phyloP scores from a whole-genome alignment of 2,329 filamentous ascomycete species.

The Cytospora piceae region DNA sequence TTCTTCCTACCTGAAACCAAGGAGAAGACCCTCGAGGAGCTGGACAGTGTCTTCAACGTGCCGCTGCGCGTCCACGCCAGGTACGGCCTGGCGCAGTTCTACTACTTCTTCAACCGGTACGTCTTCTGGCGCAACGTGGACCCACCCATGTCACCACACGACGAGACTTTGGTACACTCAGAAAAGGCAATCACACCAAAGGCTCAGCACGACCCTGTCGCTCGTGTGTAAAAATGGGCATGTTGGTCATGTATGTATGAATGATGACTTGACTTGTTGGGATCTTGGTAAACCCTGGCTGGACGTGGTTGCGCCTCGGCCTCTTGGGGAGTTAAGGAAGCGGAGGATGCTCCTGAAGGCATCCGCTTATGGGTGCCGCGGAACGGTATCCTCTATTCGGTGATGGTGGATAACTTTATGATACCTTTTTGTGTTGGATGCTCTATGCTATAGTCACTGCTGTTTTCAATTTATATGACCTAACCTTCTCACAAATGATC shows the following conservation, averaged over 20 bases:
- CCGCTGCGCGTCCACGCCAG: constrained; percentile 46
- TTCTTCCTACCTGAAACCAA: constrained; percentile 47
- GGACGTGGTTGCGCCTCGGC: constrained; percentile 4
- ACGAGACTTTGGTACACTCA: constrained; percentile 34
- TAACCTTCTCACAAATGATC: too few species aligned
- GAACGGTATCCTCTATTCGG: not conserved
- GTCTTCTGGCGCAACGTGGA: constrained; percentile 37
- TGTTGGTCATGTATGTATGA: not conserved
- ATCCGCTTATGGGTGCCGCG: constrained; percentile 3
- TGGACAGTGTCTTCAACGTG: constrained; percentile 43
- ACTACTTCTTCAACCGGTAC: constrained; percentile 40
- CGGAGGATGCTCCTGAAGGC: not conserved
- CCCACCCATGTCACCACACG: constrained; percentile 35
- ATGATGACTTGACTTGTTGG: not conserved
- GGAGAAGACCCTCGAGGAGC: constrained; percentile 45
- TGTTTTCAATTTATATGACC: too few species aligned
- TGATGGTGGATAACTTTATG: not conserved
- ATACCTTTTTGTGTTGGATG: not conserved
- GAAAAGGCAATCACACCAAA: constrained; percentile 35
- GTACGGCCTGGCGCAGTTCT: constrained; percentile 43
- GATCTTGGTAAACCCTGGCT: not conserved
- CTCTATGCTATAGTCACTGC: not conserved
- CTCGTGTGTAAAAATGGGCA: constrained; percentile 33
- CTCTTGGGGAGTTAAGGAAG: not conserved
- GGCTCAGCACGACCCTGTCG: constrained; percentile 36